These are phyloP conservation scores for Vinca minor DNA, from an alignment of 257 asterid species.

Conservation along the genomic window DNA sequence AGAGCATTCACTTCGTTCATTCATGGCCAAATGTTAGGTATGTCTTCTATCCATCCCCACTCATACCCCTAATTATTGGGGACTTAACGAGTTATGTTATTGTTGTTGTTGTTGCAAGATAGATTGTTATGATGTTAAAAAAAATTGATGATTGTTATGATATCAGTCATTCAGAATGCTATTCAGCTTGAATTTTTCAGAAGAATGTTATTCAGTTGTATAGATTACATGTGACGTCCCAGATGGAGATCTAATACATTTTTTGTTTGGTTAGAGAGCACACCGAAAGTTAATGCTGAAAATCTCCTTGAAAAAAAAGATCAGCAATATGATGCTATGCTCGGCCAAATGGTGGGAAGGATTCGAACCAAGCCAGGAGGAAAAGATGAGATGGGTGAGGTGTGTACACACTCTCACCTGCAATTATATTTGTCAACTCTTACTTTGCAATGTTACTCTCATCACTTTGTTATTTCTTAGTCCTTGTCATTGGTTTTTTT, in stretches of 20 bases:
- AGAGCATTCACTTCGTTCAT: too few species aligned
- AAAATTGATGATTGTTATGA: not conserved
- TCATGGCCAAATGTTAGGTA: too few species aligned
- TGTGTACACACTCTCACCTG: constrained; percentile 14
- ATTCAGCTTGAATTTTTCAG: too few species aligned
- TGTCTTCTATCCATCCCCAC: too few species aligned
- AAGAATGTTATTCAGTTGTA: not conserved
- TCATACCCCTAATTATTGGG: too few species aligned
- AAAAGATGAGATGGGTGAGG: constrained; percentile 96
- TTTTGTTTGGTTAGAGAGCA: constrained; percentile 27
- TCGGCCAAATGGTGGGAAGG: constrained; percentile 77
- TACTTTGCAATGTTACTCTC: not conserved
- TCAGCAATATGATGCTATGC: constrained; percentile 71
- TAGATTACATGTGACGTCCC: not conserved
- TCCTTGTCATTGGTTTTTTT: not conserved
- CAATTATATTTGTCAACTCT: not conserved
- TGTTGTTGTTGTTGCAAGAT: not conserved
- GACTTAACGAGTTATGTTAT: too few species aligned
- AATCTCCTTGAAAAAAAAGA: constrained; percentile 67
- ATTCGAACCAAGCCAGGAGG: constrained; percentile 87
- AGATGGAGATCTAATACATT: not conserved
- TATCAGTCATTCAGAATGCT: not conserved
- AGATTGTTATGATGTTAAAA: not conserved
- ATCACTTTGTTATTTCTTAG: not conserved
- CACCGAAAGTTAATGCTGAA: constrained; percentile 30